Evolutionary conservation across 2,329 filamentous ascomycete genomes (phyloP).

Genomic region (Fusarium sp.): DNA sequence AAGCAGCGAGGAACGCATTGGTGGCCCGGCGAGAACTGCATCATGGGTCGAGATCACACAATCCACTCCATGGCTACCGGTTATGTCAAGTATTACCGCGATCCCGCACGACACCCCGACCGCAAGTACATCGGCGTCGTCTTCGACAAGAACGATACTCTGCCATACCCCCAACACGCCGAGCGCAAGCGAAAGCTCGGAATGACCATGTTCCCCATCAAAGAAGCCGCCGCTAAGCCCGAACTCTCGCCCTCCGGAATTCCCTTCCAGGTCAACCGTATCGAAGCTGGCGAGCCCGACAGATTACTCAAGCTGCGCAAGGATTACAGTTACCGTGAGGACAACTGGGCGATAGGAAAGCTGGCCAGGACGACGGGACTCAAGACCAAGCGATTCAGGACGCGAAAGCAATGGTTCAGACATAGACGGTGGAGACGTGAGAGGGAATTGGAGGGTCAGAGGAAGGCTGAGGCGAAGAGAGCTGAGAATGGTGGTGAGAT

Average conservation of each 20-base stretch:
- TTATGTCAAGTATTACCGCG: constrained; percentile 97
- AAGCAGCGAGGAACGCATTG: constrained; percentile 94
- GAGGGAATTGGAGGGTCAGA: constrained; percentile 56
- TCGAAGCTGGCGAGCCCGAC: constrained; percentile 55
- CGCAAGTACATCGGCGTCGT: constrained; percentile 95
- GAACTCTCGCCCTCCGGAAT: constrained; percentile 63
- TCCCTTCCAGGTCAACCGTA: constrained; percentile 58
- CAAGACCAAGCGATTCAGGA: constrained; percentile 61
- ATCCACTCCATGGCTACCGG: constrained; percentile 87
- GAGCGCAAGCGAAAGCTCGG: constrained; percentile 80
- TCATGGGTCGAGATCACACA: constrained; percentile 95
- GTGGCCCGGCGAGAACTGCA: constrained; percentile 95
- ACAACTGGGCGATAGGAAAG: constrained; percentile 68
- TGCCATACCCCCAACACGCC: constrained; percentile 81
- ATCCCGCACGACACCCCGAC: constrained; percentile 83
- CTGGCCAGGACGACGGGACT: constrained; percentile 64
- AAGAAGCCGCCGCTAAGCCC: constrained; percentile 51
- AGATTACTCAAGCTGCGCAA: constrained; percentile 62
- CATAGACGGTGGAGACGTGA: constrained; percentile 57
- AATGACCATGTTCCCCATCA: constrained; percentile 69
- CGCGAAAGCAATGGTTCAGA: constrained; percentile 62
- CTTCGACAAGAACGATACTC: constrained; percentile 81
- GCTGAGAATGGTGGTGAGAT: constrained; percentile 48
- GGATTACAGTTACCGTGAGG: constrained; percentile 70
- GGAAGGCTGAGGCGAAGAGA: constrained; percentile 52